phyloP scores from a whole-genome alignment of 2,329 filamentous ascomycete species.

The Xylariaceae sp. region DNA sequence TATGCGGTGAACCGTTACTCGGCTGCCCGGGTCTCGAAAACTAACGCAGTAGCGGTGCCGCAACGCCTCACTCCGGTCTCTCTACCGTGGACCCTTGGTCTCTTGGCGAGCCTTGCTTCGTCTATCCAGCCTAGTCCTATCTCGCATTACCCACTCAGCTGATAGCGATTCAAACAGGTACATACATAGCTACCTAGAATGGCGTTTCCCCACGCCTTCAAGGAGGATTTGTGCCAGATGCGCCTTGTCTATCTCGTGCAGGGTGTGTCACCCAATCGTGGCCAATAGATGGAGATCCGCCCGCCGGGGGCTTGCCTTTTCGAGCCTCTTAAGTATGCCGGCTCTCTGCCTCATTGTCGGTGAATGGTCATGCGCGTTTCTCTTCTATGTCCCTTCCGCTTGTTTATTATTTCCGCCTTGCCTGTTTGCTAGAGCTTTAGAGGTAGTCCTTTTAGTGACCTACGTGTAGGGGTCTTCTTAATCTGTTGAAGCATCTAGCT shows the following conservation, averaged over 20 bases:
- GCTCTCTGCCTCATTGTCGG: slow-evolving; percentile 25
- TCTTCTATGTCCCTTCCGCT: slow-evolving; percentile 9
- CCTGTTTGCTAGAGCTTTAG: neutral
- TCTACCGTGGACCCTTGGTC: neutral
- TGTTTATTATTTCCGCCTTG: slow-evolving; percentile 15
- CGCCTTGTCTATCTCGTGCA: slow-evolving; percentile 14
- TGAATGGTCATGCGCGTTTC: slow-evolving; percentile 17
- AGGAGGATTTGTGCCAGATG: slow-evolving; percentile 19
- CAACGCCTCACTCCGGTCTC: slow-evolving; percentile 1
- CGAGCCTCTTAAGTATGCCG: slow-evolving; percentile 21
- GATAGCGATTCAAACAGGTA: slow-evolving; percentile 5
- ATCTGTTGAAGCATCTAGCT: slow-evolving; percentile 7
- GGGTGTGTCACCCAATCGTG: slow-evolving; percentile 18
- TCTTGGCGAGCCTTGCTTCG: slow-evolving; percentile 20
- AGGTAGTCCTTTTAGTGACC: neutral
- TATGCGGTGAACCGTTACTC: slow-evolving; percentile 21
- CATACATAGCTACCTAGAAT: slow-evolving; percentile 10
- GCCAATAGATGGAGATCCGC: slow-evolving; percentile 15
- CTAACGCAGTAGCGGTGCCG: too few relatives aligned
- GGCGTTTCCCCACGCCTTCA: slow-evolving; percentile 13
- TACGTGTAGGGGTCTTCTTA: neutral
- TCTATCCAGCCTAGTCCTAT: slow-evolving; percentile 12
- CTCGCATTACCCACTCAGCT: slow-evolving; percentile 5
- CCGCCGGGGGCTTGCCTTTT: slow-evolving; percentile 12
- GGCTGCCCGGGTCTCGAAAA: slow-evolving; percentile 22